Percentiles rank a stretch among this genome's conserved stretches.
Evolutionary conservation across 345 rosid genomes (phyloP).

Genomic region (Salix purpurea): DNA sequence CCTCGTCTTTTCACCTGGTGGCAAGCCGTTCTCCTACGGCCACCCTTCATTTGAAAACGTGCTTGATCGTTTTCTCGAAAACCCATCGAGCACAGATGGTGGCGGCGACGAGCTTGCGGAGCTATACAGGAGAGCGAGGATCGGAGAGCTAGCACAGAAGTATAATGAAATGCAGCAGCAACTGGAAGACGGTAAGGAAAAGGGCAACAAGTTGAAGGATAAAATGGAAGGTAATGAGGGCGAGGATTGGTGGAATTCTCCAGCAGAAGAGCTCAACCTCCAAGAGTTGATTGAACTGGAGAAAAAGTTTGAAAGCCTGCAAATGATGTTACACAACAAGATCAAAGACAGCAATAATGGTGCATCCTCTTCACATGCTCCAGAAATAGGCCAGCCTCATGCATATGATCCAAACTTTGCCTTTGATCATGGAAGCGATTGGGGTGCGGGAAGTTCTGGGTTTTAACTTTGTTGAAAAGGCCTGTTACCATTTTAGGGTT

Average conservation of each 20-base stretch:
- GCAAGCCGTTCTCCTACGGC: slow-evolving; percentile 11
- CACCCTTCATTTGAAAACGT: slow-evolving; percentile 10
- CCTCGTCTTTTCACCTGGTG: slow-evolving; percentile 7
- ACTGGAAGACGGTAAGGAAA: slow-evolving; percentile 20
- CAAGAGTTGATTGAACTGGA: neutral
- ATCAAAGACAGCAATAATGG: too few relatives aligned
- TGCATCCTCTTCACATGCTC: too few relatives aligned
- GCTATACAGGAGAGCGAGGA: slow-evolving; percentile 23
- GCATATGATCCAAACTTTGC: too few relatives aligned
- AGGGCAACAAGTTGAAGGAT: neutral
- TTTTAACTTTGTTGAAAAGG: too few relatives aligned
- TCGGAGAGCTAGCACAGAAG: slow-evolving; percentile 10
- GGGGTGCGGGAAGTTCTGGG: too few relatives aligned
- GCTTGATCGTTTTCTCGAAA: slow-evolving; percentile 12
- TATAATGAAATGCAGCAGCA: neutral
- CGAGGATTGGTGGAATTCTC: slow-evolving; percentile 23
- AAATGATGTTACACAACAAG: neutral
- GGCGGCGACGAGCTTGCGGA: slow-evolving; percentile 17
- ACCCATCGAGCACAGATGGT: neutral
- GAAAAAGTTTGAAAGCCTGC: neutral
- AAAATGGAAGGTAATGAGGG: neutral
- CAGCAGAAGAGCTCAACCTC: slow-evolving; percentile 8
- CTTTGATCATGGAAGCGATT: too few relatives aligned
- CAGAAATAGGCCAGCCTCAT: too few relatives aligned
- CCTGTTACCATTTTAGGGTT: too few relatives aligned